These are phyloP conservation scores for Infundibulicybe gibba DNA, from an alignment of 768 basidiomycete genomes.

Conservation along the genomic window DNA sequence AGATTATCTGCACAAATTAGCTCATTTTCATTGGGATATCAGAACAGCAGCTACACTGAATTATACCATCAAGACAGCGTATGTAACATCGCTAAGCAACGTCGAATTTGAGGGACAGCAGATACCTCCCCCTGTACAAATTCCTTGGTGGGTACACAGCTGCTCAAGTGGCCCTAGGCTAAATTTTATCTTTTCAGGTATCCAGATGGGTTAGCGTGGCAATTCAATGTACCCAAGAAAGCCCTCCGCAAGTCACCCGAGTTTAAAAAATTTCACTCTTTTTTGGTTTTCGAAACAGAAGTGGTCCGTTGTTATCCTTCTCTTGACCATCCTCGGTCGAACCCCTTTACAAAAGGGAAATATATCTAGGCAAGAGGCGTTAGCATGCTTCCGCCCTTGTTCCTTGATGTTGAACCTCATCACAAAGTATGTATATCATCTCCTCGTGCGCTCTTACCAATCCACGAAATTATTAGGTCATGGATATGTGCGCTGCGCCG, in stretches of 20 bases:
- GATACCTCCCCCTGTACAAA: constrained; percentile 78
- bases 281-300: constrained; percentile 97
- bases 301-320: constrained; percentile 54
- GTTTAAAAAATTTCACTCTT: constrained; percentile 93
- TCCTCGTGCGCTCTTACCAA: neutral
- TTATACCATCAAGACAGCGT: constrained; percentile 67
- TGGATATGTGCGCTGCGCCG: constrained; percentile 99
- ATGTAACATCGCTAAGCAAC: constrained; percentile 73
- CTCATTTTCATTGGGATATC: constrained; percentile 7
- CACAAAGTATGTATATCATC: constrained; percentile 53
- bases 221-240: constrained; percentile 88
- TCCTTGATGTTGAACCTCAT: constrained; percentile 92
- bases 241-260: constrained; percentile 83
- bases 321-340: neutral
- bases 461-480: constrained; percentile 44
- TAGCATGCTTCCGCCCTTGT: constrained; percentile 97
- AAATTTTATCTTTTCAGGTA: constrained; percentile 59
- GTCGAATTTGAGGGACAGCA: constrained; percentile 73
- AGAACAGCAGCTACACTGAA: constrained; percentile 76
- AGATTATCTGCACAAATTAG: neutral
- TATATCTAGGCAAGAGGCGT: constrained; percentile 96
- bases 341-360: constrained; percentile 62
- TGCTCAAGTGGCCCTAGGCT: constrained; percentile 5
- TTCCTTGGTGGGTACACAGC: constrained; percentile 65
- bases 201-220: constrained; percentile 94